A percentile compares a stretch with the other conserved stretches of the same genome.
Conservation (phyloP, 192 early-diverging fungal genomes). For the Podila epicladia region DNA sequence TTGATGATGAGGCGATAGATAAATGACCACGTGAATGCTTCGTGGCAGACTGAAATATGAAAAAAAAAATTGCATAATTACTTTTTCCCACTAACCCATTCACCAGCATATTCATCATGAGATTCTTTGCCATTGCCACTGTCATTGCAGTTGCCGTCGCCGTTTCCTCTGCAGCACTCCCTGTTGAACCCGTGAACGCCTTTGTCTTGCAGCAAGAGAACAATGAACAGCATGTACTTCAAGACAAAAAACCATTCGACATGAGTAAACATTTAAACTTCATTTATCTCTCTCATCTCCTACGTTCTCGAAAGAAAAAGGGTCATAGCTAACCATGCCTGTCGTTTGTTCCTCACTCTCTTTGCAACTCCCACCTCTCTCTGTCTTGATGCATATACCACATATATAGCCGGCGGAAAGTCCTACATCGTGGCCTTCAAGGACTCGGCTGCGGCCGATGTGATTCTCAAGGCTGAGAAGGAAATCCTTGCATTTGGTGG, state of each 20-base stretch:
- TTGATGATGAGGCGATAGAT: too few species aligned
- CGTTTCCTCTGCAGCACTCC: constrained; percentile 28
- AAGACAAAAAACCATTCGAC: constrained; percentile 3
- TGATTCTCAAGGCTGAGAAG: constrained; percentile 30
- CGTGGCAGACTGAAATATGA: too few species aligned
- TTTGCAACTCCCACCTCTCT: background rate
- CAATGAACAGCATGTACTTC: constrained; percentile 6
- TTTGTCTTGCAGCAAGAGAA: constrained; percentile 21
- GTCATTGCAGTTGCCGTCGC: constrained; percentile 10
- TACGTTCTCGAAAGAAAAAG: background rate
- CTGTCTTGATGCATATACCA: background rate
- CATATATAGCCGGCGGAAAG: constrained; percentile 3
- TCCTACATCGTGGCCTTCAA: constrained; percentile 52
- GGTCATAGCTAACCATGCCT: background rate
- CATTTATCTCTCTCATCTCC: background rate
- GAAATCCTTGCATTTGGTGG: constrained; percentile 37
- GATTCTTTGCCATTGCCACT: constrained; percentile 17
- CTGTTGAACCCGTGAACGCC: constrained; percentile 19
- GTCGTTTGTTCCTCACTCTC: too few species aligned
- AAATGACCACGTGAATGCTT: background rate
- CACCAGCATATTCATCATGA: constrained; percentile 18
- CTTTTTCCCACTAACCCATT: constrained; percentile 9
- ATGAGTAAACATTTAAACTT: background rate
- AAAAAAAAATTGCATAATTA: too few species aligned
- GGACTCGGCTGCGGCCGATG: constrained; percentile 10